These are phyloP conservation scores for Farysia itapuensis DNA, from an alignment of 1,284 basidiomycete species.

Conservation along the genomic window DNA sequence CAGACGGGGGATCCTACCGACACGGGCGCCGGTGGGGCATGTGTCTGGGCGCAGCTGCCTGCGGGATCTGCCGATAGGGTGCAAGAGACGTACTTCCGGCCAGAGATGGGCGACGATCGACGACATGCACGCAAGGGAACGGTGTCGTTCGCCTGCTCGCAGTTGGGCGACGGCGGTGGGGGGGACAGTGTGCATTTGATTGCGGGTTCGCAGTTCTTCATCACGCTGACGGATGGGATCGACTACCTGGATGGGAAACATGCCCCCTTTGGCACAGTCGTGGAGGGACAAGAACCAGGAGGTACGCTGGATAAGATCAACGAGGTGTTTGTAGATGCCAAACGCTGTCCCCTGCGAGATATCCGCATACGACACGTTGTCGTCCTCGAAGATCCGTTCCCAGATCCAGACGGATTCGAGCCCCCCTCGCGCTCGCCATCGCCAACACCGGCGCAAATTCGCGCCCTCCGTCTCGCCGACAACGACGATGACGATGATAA, in stretches of 20 bases:
- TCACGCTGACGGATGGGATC: conserved; percentile 85
- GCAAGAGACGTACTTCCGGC: conserved; percentile 74
- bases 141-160: conserved; percentile 65
- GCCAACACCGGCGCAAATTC: conserved; percentile 58
- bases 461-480: conserved; percentile 71
- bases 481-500: conserved; percentile 61
- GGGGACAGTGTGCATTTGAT: conserved; percentile 72
- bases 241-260: conserved; percentile 96
- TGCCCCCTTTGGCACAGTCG: conserved; percentile 89
- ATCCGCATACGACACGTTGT: conserved; percentile 82
- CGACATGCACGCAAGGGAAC: conserved; percentile 87
- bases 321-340: conserved; percentile 82
- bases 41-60: conserved; percentile 59
- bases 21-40: conserved; percentile 72
- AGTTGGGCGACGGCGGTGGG: conserved; percentile 59
- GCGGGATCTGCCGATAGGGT: conserved; percentile 37
- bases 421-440: conserved; percentile 76
- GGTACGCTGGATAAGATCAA: conserved; percentile 85
- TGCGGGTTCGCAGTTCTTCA: conserved; percentile 93
- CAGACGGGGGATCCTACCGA: conserved; percentile 95
- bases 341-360: conserved; percentile 87
- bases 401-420: conserved; percentile 69
- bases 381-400: conserved; percentile 91
- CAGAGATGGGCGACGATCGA: conserved; percentile 74
- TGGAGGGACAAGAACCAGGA: conserved; percentile 78